Conservation (phyloP, 2,329 filamentous ascomycete genomes). For the Fusarium napiforme region DNA sequence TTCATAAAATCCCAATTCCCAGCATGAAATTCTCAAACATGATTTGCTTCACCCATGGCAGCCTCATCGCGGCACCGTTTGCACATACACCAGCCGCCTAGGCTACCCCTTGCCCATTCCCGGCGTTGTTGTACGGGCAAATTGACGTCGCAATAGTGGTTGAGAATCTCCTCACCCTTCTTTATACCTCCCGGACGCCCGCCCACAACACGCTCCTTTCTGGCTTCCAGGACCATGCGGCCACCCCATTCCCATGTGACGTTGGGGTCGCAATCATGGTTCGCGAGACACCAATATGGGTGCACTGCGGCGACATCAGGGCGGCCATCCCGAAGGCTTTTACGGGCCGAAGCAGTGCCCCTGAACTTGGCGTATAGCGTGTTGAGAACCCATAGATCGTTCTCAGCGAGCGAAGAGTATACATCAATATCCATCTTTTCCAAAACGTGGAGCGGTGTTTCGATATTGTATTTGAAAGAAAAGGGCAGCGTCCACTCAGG, state of each 20-base stretch:
- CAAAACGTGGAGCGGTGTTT: constrained; percentile 78
- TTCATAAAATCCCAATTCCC: constrained; percentile 1
- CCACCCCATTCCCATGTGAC: constrained; percentile 94
- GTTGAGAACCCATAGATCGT: constrained; percentile 87
- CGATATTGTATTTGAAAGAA: constrained; percentile 79
- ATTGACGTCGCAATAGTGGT: constrained; percentile 92
- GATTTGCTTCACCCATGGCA: constrained; percentile 35
- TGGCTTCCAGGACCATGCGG: constrained; percentile 75
- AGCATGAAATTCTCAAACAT: constrained; percentile 11
- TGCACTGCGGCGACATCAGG: constrained; percentile 95
- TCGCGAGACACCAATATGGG: constrained; percentile 95
- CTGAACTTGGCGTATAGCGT: constrained; percentile 93
- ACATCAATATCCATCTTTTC: constrained; percentile 88
- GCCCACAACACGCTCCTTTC: constrained; percentile 67
- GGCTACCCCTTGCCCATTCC: constrained; percentile 87
- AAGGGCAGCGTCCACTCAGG: constrained; percentile 78
- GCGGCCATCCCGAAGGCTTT: constrained; percentile 79
- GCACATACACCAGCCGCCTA: constrained; percentile 92
- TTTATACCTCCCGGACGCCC: constrained; percentile 69
- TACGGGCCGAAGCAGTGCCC: constrained; percentile 87
- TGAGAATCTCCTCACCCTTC: constrained; percentile 85
- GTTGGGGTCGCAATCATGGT: constrained; percentile 96
- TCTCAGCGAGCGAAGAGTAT: constrained; percentile 66
- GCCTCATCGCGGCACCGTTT: constrained; percentile 81
- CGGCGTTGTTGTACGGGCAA: constrained; percentile 82